Evolutionary conservation across 1,284 basidiomycete species (phyloP), one percentile per base, ranked within the genome.

Genomic region (Garcileccinum viscosum): DNA sequence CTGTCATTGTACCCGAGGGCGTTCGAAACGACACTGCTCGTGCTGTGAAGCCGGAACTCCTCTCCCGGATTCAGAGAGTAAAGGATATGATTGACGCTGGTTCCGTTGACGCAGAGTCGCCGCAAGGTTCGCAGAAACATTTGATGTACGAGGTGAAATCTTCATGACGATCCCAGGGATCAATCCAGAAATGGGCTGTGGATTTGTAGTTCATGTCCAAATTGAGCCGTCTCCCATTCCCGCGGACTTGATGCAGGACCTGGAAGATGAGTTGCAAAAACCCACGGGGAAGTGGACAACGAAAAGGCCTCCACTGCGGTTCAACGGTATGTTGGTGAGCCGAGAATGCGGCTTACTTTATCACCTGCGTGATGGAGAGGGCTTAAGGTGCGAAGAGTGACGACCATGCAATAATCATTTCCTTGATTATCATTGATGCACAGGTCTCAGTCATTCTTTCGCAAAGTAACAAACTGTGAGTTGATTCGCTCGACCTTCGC

Each of bases 391-490:
- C 50, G 79, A 72, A 59, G 2, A 19, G 11, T 6, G 22, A 30
- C 11, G 35, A 53, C 8, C 27, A 12, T 61, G 50, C 62, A 60
- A n/a, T 66, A 63, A 30, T 37, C 64, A 35, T 65, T 32, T n/a
- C 53, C 15, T 65, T 70, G 24, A 68, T 73, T 30, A 35, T 19
- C 27, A 27, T 22, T 32, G 37, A 61, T 67, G 12, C 53, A 17
- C 69, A 87, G 90, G 58, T 88, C 86, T 35, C 86, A 85, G 73
- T 88, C 87, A 6, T 93, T 95, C 76, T 94, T 93, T 82, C 86
- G 90, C 64, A 95, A 94, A 82, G 90, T 94, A 35, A 92, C 93
- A 4, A 92, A 90, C 19, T 96, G 94, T 95, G 74, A 75, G 90
- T 82, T n/a, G 44, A 30, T 64, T 70, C 19, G 0, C 50, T 40